A percentile compares a stretch with the other conserved stretches of the same genome.
phyloP scores from a whole-genome alignment of 2,329 filamentous ascomycete genomes.

The Ciborinia camelliae region DNA sequence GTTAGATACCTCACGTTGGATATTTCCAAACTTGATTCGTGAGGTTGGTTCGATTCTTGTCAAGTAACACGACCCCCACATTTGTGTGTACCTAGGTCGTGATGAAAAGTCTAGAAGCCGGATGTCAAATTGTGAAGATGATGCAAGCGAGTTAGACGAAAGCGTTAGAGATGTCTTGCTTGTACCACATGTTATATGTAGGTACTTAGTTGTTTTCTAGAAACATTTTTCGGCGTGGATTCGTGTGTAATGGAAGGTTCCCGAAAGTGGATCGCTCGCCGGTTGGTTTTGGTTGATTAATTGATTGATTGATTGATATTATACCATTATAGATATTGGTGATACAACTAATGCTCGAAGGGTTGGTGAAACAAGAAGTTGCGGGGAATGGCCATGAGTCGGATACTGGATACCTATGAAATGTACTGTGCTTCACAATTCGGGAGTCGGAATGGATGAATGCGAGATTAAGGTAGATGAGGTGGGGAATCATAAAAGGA shows the following conservation, averaged over 20 bases:
- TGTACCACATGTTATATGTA: neutral
- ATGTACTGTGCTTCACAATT: neutral
- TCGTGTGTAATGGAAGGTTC: slow-evolving; percentile 7
- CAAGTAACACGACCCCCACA: neutral
- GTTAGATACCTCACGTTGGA: no score
- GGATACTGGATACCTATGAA: no score
- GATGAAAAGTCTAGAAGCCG: neutral
- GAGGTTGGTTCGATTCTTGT: no score
- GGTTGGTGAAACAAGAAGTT: neutral
- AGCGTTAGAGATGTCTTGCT: neutral
- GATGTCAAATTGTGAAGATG: neutral
- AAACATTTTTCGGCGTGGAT: slow-evolving; percentile 4
- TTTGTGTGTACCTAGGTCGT: neutral
- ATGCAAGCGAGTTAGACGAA: neutral
- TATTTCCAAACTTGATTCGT: no score
- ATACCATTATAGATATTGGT: neutral
- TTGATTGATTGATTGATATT: neutral
- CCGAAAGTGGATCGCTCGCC: neutral
- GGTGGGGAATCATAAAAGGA: neutral
- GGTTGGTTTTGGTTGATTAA: neutral
- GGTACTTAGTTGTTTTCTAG: no score
- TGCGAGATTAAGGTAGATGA: slow-evolving; percentile 3
- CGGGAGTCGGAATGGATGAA: neutral
- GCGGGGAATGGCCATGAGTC: slow-evolving; percentile 2
- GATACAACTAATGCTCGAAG: neutral